phyloP scores from a whole-genome alignment of 75 land plant species.

The Chamaecyparis obtusa region DNA sequence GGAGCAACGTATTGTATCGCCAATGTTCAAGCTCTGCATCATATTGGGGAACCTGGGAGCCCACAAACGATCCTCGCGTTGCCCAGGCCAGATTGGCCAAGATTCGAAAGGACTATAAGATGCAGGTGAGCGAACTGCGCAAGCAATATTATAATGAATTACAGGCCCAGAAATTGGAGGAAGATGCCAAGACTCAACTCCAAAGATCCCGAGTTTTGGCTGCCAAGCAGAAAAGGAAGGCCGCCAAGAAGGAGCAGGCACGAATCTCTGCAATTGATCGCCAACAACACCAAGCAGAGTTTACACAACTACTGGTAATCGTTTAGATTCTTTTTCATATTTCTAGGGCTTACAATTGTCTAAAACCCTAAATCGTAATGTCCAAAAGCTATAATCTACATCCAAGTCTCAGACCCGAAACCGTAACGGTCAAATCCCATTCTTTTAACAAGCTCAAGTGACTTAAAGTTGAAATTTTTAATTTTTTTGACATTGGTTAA shows the following conservation, averaged over 20 bases:
- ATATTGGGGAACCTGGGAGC: slow-evolving; percentile 35
- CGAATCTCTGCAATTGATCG: slow-evolving; percentile 48
- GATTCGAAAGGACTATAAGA: slow-evolving; percentile 54
- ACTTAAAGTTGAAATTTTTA: not conserved
- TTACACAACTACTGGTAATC: slow-evolving; percentile 50
- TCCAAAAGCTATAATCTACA: too few species aligned
- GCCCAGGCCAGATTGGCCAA: slow-evolving; percentile 40
- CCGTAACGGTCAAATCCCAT: not conserved
- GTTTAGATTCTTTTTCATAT: not conserved
- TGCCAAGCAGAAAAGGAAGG: slow-evolving; percentile 53
- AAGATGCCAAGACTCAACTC: slow-evolving; percentile 43
- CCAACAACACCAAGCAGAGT: slow-evolving; percentile 31
- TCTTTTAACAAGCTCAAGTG: too few species aligned
- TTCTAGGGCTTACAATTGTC: not conserved
- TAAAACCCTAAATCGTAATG: too few species aligned
- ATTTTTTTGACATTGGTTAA: too few species aligned
- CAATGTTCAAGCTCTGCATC: not conserved
- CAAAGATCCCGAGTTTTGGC: slow-evolving; percentile 32
- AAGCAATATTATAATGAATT: slow-evolving; percentile 56
- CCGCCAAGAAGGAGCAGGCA: slow-evolving; percentile 44
- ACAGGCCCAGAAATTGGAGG: slow-evolving; percentile 58
- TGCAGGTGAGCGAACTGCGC: slow-evolving; percentile 57
- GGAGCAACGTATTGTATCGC: not conserved
- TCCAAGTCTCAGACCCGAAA: not conserved
- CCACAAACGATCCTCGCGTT: slow-evolving; percentile 32